phyloP scores from a whole-genome alignment of 345 rosid species.

The Sonneratia alba region DNA sequence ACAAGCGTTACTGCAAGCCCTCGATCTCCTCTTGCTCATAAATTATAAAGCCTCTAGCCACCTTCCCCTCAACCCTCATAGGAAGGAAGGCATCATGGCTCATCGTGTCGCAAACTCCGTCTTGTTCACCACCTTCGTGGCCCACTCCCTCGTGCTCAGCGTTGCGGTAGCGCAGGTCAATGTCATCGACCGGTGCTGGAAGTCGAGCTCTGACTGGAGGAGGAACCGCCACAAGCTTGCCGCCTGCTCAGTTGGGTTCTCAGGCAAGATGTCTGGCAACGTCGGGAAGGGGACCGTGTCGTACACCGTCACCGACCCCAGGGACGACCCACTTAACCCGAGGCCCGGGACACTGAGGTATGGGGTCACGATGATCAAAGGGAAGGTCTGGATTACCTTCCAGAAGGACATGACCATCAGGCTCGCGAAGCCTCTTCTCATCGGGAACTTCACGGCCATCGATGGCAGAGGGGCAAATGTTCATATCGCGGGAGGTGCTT shows the following conservation, averaged over 20 bases:
- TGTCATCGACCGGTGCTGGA: slow-evolving; percentile 68
- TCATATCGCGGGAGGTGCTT: slow-evolving; percentile 46
- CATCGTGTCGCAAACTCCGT: neutral
- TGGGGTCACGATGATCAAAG: slow-evolving; percentile 45
- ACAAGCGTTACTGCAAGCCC: no score
- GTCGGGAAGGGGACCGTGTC: slow-evolving; percentile 31
- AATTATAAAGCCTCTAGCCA: neutral
- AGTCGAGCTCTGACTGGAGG: slow-evolving; percentile 35
- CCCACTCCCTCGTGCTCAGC: neutral
- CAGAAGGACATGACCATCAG: slow-evolving; percentile 44
- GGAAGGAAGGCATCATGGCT: neutral
- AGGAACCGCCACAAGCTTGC: slow-evolving; percentile 40
- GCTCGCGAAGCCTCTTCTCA: slow-evolving; percentile 44
- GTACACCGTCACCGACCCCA: slow-evolving; percentile 54
- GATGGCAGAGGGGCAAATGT: slow-evolving; percentile 57
- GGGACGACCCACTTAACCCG: slow-evolving; percentile 58
- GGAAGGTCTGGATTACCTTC: slow-evolving; percentile 67
- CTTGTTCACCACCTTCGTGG: neutral
- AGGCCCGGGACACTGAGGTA: slow-evolving; percentile 26
- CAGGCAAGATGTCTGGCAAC: slow-evolving; percentile 55
- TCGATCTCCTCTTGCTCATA: neutral
- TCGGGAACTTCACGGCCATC: slow-evolving; percentile 63
- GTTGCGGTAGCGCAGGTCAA: slow-evolving; percentile 17
- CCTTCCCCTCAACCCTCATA: neutral
- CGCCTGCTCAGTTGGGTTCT: slow-evolving; percentile 51